Conservation (phyloP, 805 yeast genomes). For the Vanderwaltozyma tropicalis region DNA sequence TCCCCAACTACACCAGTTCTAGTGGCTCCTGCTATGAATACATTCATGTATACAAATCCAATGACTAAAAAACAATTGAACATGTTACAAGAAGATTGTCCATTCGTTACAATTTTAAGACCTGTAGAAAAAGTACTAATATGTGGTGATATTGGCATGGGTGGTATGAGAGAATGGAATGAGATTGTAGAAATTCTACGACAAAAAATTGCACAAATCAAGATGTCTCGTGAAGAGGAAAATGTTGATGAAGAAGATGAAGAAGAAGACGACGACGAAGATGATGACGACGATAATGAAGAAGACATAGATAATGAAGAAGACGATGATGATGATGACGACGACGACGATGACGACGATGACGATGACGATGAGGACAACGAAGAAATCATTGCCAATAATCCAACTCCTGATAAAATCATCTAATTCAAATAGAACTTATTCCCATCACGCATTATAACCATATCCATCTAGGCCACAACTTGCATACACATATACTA, state of each 20-base stretch:
- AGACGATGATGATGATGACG: conserved; percentile 8
- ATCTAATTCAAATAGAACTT: background rate
- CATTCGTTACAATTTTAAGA: conserved; percentile 61
- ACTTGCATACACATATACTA: too few relatives aligned
- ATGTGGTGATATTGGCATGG: conserved; percentile 86
- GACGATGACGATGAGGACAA: conserved; percentile 2
- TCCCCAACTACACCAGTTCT: conserved; percentile 61
- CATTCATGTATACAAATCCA: conserved; percentile 73
- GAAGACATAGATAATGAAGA: conserved; percentile 20
- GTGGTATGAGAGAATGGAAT: conserved; percentile 85
- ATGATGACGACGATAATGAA: conserved; percentile 32
- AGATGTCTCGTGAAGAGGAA: conserved; percentile 26
- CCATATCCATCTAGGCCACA: background rate
- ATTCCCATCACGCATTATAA: background rate
- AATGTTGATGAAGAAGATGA: conserved; percentile 32
- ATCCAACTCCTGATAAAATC: background rate
- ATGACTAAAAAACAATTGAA: conserved; percentile 63
- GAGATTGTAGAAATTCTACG: conserved; percentile 59
- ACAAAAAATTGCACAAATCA: conserved; percentile 27
- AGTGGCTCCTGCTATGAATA: conserved; percentile 79
- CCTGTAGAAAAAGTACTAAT: conserved; percentile 73
- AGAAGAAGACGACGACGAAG: conserved; percentile 33
- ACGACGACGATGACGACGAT: conserved; percentile 7
- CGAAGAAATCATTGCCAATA: background rate
- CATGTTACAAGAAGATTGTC: conserved; percentile 57